Conservation (phyloP, 2,329 filamentous ascomycete genomes). For the Colletotrichum tanaceti region DNA sequence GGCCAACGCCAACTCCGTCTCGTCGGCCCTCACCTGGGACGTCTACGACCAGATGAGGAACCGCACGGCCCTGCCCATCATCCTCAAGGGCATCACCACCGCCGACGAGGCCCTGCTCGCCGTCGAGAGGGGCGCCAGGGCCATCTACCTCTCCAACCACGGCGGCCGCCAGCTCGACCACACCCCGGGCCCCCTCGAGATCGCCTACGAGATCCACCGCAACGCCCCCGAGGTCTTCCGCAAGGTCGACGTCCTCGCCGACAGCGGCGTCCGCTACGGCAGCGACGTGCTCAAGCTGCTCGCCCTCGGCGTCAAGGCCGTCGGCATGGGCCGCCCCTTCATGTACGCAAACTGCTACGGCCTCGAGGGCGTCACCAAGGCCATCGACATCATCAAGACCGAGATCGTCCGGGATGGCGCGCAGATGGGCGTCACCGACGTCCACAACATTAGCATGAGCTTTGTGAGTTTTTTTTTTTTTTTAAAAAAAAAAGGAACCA, state of each 20-base stretch:
- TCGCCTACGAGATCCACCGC: constrained; percentile 48
- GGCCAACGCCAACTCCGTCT: constrained; percentile 39
- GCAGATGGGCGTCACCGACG: constrained; percentile 48
- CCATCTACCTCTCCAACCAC: constrained; percentile 56
- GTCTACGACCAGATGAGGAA: constrained; percentile 46
- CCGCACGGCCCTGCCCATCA: constrained; percentile 51
- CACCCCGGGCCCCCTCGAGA: constrained; percentile 50
- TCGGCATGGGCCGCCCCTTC: constrained; percentile 58
- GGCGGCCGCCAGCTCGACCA: constrained; percentile 56
- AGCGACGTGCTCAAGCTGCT: constrained; percentile 55
- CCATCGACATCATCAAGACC: constrained; percentile 60
- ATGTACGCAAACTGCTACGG: constrained; percentile 65
- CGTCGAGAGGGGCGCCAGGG: constrained; percentile 49
- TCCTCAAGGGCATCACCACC: constrained; percentile 54
- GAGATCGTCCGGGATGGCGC: constrained; percentile 55
- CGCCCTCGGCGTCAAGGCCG: constrained; percentile 53
- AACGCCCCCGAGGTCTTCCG: constrained; percentile 53
- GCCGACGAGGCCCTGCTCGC: constrained; percentile 52
- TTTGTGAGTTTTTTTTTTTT: constrained; percentile 21
- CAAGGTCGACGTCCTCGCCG: constrained; percentile 51
- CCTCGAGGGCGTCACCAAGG: constrained; percentile 58
- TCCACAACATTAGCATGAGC: constrained; percentile 44
- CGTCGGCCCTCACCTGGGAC: constrained; percentile 44
- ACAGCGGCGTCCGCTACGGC: constrained; percentile 54
- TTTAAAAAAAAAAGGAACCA: too few relatives aligned